These are phyloP conservation scores for Solanum chacoense DNA, from an alignment of 305 asterid species.

Conservation along the genomic window DNA sequence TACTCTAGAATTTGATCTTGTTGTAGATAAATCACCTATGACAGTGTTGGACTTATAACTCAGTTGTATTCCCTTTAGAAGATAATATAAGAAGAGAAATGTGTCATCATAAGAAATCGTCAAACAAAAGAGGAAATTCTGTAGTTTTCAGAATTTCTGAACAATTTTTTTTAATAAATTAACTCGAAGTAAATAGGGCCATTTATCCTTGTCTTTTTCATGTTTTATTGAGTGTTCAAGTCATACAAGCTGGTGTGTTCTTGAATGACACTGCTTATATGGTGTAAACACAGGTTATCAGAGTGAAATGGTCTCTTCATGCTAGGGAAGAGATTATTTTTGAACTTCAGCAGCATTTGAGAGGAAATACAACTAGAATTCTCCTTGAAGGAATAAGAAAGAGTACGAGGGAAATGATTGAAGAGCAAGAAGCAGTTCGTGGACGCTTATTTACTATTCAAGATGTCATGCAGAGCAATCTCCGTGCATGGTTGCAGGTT, in stretches of 20 bases:
- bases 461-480: slow-evolving; percentile 96
- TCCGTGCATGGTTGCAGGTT: slow-evolving; percentile 98
- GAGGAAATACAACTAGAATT: slow-evolving; percentile 50
- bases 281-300: slow-evolving; percentile 48
- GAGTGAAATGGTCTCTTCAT: slow-evolving; percentile 97
- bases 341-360: slow-evolving; percentile 87
- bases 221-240: not conserved
- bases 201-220: not conserved
- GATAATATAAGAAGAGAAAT: not conserved
- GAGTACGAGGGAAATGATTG: slow-evolving; percentile 91
- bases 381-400: slow-evolving; percentile 69
- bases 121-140: not conserved
- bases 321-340: slow-evolving; percentile 97
- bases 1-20: not conserved
- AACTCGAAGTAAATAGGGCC: not conserved
- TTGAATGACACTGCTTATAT: not conserved
- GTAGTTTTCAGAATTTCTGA: not conserved
- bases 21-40: not conserved
- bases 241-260: not conserved
- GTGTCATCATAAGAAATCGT: not conserved
- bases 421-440: slow-evolving; percentile 98
- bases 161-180: not conserved
- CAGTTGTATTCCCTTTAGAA: not conserved
- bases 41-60: not conserved
- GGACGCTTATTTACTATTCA: slow-evolving; percentile 93